A percentile compares a stretch with the other conserved stretches of the same genome.
phyloP scores from a whole-genome alignment of 2,329 filamentous ascomycete species.

The Penicillium sp. region DNA sequence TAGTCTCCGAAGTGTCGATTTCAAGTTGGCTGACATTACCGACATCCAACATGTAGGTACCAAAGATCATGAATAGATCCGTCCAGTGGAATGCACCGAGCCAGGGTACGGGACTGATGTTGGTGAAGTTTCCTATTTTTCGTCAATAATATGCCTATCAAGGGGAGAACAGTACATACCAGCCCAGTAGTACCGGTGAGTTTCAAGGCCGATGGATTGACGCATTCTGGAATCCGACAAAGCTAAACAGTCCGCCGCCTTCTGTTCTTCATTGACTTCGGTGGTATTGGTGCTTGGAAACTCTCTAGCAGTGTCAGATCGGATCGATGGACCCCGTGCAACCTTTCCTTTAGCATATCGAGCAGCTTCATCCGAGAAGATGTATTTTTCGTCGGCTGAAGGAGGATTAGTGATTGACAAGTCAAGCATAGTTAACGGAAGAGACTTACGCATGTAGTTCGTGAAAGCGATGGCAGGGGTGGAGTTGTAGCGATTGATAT shows the following conservation, averaged over 20 bases:
- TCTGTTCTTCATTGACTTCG: conserved; percentile 5
- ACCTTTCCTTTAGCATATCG: conserved; percentile 16
- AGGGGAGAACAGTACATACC: conserved; percentile 18
- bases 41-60: conserved; percentile 14
- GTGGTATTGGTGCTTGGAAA: conserved; percentile 17
- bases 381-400: conserved; percentile 25
- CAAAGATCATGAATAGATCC: conserved; percentile 25
- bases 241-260: conserved; percentile 7
- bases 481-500: conserved; percentile 24
- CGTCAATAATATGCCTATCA: background rate
- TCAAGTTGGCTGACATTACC: conserved; percentile 16
- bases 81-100: conserved; percentile 45
- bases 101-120: conserved; percentile 41
- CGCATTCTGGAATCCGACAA: conserved; percentile 8
- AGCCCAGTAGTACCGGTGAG: conserved; percentile 44
- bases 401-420: background rate
- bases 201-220: conserved; percentile 17
- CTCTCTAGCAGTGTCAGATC: conserved; percentile 15
- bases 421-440: no score
- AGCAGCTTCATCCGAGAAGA: conserved; percentile 29
- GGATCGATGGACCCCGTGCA: conserved; percentile 18
- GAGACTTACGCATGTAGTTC: conserved; percentile 8
- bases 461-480: conserved; percentile 22
- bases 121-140: conserved; percentile 35
- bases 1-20: conserved; percentile 14